Evolutionary conservation across 2,329 filamentous ascomycete genomes (phyloP), one percentile per base, ranked within the genome.

Genomic region (Neobulgaria alba): DNA sequence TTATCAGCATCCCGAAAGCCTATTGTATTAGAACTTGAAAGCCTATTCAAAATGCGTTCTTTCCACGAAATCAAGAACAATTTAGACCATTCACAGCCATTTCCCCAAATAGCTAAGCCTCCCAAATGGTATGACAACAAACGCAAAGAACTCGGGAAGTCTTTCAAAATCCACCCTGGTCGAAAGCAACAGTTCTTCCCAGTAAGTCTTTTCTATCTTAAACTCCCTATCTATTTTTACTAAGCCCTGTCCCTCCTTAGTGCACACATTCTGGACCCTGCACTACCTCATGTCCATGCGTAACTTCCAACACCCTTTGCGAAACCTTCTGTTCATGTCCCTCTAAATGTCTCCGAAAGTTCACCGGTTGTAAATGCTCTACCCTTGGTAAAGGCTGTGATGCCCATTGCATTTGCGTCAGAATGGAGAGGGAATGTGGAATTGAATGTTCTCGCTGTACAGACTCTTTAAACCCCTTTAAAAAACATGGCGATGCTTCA

Each of bases 381-480:
- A 63, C 65, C 1, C 64, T 64, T 5, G 83, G 82, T 39, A 74
- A 75, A 56, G 70, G 69, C 1, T 83, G 79, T 47, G 50, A 69
- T 4, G 59, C 79, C 50, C 73, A 72, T 3, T 92, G 86, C 56
- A 79, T 82, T 10, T 93, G 86, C 53, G 68, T 78, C 15, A 69
- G 74, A 53, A 68, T 86, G 38, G 82, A 85, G 50, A 74, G 86
- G 29, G 86, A 93, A 62, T 93, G 86, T 55, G 86, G 92, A 52
- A 78, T 85, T 2, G 77, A 82, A 10, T 93, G 86, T 54, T 70
- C 70, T 12, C 69, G 67, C 7, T 92, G 86, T 51, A 85, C 85
- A 19, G 82, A n/a, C n/a, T n/a, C n/a, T n/a, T n/a, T n/a, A n/a
- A n/a, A n/a, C n/a, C n/a, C n/a, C n/a, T n/a, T n/a, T n/a, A n/a